Base-by-base conservation (phyloP, 306 rosid genomes). In the Rosa multiflora region DNA sequence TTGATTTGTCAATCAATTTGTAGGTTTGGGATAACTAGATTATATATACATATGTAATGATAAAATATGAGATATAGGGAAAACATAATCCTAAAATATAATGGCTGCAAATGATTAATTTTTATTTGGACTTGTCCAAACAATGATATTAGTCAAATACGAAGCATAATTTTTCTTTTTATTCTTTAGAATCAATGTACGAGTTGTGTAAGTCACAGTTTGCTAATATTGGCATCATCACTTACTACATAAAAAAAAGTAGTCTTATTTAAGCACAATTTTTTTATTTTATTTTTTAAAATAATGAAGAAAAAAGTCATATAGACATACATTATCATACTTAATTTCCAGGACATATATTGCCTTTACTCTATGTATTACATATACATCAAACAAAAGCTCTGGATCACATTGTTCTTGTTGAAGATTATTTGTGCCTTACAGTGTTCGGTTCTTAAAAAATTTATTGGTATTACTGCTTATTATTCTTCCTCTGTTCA, bases 401-500 rank as follows among this genome's bases (percentile, higher is more conserved):
- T 77, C 63, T 67, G 42, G 53, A 55, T 56, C 67, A 72, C 51
- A 61, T 21, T 37, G 44, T 29, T 20, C 67, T 42, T 61, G 4
- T 70, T 58, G 62, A 77, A 15, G 67, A 67, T 59, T 81, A 53
- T 18, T 44, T 39, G 77, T 71, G 52, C 59, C 70, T 67, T 56
- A 42, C 40, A 63, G 42, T 62, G 62, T 71, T 81, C 72, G 75
- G 88, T 78, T 74, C 76, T 71, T 77, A 70, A 63, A 77, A 58
- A 62, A 43, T 76, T 81, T 81, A 61, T 80, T 85, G 85, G 86
- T 87, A 87, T 85, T 85, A 56, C 84, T 87, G 87, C 97, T 95
- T 90, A 96, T 89, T 96, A 88, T 87, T 91, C 88, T 90, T 93
- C 93, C 83, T 85, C 88, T 91, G 97, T 90, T 96, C 97, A 96